Base-by-base conservation (phyloP, 139 green algal species). In the Picocystis salinarum region DNA sequence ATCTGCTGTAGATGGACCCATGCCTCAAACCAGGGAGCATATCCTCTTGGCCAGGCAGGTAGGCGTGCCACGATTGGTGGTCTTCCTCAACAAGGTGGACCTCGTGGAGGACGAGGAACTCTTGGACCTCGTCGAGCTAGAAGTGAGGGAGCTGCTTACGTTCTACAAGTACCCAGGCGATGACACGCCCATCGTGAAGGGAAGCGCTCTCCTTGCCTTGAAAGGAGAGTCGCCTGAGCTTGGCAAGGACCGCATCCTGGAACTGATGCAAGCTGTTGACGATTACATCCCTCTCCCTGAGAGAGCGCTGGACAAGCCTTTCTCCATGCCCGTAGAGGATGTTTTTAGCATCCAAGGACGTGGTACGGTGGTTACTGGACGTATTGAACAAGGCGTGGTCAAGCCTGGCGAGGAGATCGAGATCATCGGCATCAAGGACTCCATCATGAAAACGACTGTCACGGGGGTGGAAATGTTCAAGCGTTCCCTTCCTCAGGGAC, bases 401-500 rank as follows among this genome's bases (percentile, higher is more conserved):
- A 90, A 89, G 59, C 33, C 60, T 0, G 88, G 88, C 2, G 80
- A 97, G 5, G 76, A 94, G 17, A 58, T 98, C 4, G 80, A 98
- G 58, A 77, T 98, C 42, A 44, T 95, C 18, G 88, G 88, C 40
- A 74, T 97, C 27, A 64, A 73, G 23, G 61, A 62, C 23, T 56
- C 50, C 3, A 53, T 44, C 30, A 67, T 59, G 29, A 91, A 89
- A 66, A 83, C 70, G 6, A 94, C 64, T 4, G 81, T 94, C 1
- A 98, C 87, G 1, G 83, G 74, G 48, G 58, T 58, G 40, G 80
- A 98, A 69, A 98, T 95, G 87, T 98, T 98, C 68, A 95, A 95
- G 69, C 96, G 96, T 67, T 52, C 29, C 19, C 57, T 98, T 20
- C 74, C 75, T 55, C 61, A 77, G 63, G 85, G 85, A 9, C 71